Percentiles rank a stretch among this genome's conserved stretches.
phyloP scores from a whole-genome alignment of 1,284 basidiomycete species.

The Ceratobasidium theobromae region DNA sequence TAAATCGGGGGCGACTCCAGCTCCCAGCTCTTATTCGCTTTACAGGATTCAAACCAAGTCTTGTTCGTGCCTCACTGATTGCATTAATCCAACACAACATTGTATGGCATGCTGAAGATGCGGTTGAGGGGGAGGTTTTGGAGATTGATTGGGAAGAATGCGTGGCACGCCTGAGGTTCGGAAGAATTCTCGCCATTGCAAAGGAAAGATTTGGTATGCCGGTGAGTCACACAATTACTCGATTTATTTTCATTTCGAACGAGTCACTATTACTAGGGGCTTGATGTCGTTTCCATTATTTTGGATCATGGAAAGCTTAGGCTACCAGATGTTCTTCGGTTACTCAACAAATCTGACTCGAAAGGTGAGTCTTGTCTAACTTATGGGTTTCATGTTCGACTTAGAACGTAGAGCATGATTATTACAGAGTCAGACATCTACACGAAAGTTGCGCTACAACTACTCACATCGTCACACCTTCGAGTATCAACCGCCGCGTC shows the following conservation, averaged over 20 bases:
- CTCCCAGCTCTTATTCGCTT: slow-evolving; percentile 69
- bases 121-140: slow-evolving; percentile 74
- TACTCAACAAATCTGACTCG: slow-evolving; percentile 50
- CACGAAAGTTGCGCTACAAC: slow-evolving; percentile 60
- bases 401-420: slow-evolving; percentile 2
- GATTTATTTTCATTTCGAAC: neutral
- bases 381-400: neutral
- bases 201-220: slow-evolving; percentile 66
- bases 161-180: slow-evolving; percentile 74
- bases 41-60: slow-evolving; percentile 59
- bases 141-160: slow-evolving; percentile 81
- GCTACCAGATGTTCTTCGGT: slow-evolving; percentile 66
- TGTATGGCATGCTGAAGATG: slow-evolving; percentile 75
- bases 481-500: slow-evolving; percentile 71
- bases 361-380: slow-evolving; percentile 53
- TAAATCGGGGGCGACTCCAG: slow-evolving; percentile 81
- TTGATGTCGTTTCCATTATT: slow-evolving; percentile 71
- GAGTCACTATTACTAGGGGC: slow-evolving; percentile 52
- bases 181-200: slow-evolving; percentile 73
- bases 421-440: slow-evolving; percentile 56
- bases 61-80: slow-evolving; percentile 72
- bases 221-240: slow-evolving; percentile 50
- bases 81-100: slow-evolving; percentile 91
- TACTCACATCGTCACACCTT: slow-evolving; percentile 65
- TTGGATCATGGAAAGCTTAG: slow-evolving; percentile 86